Conservation (phyloP, 2,329 filamentous ascomycete genomes). For the Catunica adiposa region DNA sequence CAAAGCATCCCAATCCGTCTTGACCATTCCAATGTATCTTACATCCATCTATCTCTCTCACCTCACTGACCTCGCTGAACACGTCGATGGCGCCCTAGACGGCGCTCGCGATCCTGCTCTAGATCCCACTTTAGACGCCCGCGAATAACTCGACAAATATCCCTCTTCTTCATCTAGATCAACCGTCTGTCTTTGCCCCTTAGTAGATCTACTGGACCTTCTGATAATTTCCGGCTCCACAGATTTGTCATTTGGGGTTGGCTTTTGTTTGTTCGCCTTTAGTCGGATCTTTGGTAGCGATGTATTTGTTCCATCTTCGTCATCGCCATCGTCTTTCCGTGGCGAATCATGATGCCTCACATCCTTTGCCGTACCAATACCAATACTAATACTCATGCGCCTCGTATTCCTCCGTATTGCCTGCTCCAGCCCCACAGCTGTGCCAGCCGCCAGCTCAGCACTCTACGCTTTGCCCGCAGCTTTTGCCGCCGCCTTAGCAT, state of each 20-base stretch:
- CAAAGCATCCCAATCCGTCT: neutral
- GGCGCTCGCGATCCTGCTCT: neutral
- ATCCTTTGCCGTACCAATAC: neutral
- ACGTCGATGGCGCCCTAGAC: neutral
- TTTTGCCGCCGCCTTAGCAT: constrained; percentile 27
- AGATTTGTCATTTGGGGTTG: too few relatives aligned
- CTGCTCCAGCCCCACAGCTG: neutral
- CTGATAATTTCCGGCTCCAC: neutral
- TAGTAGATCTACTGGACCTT: constrained; percentile 7
- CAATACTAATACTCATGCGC: neutral
- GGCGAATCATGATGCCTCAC: too few relatives aligned
- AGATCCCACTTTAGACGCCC: too few relatives aligned
- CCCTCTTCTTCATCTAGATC: constrained; percentile 1
- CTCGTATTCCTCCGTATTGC: neutral
- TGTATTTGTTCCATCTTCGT: too few relatives aligned
- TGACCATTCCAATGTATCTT: neutral
- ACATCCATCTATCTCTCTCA: neutral
- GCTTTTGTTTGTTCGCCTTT: too few relatives aligned
- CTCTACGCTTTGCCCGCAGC: constrained; percentile 11
- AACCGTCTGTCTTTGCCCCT: constrained; percentile 5
- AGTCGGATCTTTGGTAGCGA: too few relatives aligned
- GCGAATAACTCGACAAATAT: neutral
- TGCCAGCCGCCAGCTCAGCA: neutral
- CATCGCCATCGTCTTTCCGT: too few relatives aligned
- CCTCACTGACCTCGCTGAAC: neutral